Evolutionary conservation across 345 rosid genomes (phyloP), one percentile per base, ranked within the genome.

Genomic region (Balakata baccata): DNA sequence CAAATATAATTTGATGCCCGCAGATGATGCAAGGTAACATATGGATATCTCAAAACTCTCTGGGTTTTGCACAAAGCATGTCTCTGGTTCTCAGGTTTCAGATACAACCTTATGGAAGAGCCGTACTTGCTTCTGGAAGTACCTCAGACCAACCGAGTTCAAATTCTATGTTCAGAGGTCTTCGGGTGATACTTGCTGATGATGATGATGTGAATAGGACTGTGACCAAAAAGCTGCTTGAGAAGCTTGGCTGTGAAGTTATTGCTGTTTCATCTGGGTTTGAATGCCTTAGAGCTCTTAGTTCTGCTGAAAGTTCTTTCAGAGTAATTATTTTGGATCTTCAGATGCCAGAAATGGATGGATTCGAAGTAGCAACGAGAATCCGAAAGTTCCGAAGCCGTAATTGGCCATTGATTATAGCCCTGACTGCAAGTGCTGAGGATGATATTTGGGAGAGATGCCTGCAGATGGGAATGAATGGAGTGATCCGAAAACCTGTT

Each of bases 1-100:
- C 14, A 25, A 49, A 23, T n/a, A 16, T 25, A 62, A 50, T 61
- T 49, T 72, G 17, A 47, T 61, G 34, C 75, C 1, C 61, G 80
- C 88, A 95, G 99, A 87, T 95, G 98, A 92, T 95, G 99, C 96
- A 92, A 83, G 99, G 98, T 58, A 86, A 89, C 64, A 89, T 95
- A 73, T 89, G 94, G 94, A 89, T 87, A 66, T 85, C 89, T 60
- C 82, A 85, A 0, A 87, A 81, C 71, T 82, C 94, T 17, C 79
- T 75, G 17, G 98, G 97, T 69, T 81, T 86, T 58, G 84, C 89
- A 11, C 92, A 79, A 77, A 87, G 92, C 81, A 95, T 89, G 91
- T 82, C 88, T 66, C 82, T 95, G 23, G 81, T 87, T 70, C 85
- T 92, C 60, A 76, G 89, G 84, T 92, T 95, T 81, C 90, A 84